Percentiles rank a stretch among this genome's conserved stretches.
Conservation (phyloP, 2,329 filamentous ascomycete species). For the Magnaporthales sp. region DNA sequence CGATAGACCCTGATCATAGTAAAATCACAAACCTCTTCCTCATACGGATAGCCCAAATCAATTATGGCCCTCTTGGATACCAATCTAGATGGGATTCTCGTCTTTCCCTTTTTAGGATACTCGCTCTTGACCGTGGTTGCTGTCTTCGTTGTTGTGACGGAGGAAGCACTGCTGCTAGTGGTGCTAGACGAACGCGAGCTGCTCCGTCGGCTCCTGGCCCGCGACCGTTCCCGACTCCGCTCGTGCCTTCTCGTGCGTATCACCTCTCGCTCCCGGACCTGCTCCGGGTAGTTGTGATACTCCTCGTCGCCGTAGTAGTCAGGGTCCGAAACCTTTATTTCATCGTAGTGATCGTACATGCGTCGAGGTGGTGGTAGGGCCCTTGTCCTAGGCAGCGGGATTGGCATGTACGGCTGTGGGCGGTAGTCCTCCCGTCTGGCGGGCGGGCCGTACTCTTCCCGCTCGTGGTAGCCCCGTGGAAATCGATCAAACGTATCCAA, state of each 20-base stretch:
- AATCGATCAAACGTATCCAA: slow-evolving; percentile 83
- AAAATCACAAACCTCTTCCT: slow-evolving; percentile 61
- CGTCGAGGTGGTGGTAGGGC: slow-evolving; percentile 50
- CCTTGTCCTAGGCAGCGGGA: slow-evolving; percentile 58
- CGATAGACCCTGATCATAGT: background rate
- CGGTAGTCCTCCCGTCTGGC: slow-evolving; percentile 37
- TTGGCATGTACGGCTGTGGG: slow-evolving; percentile 45
- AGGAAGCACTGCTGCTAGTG: slow-evolving; percentile 34
- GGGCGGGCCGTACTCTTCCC: slow-evolving; percentile 55
- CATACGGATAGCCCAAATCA: slow-evolving; percentile 77
- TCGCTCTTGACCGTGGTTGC: slow-evolving; percentile 42
- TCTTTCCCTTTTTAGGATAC: slow-evolving; percentile 81
- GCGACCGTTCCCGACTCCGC: slow-evolving; percentile 30
- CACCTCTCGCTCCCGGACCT: slow-evolving; percentile 53
- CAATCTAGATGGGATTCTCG: slow-evolving; percentile 72
- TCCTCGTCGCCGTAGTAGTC: slow-evolving; percentile 65
- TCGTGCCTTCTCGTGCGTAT: slow-evolving; percentile 37
- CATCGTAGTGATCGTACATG: slow-evolving; percentile 51
- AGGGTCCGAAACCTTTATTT: slow-evolving; percentile 58
- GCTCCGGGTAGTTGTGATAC: slow-evolving; percentile 52
- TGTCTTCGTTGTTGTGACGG: slow-evolving; percentile 39
- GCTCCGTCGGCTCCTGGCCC: slow-evolving; percentile 27
- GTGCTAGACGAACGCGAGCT: slow-evolving; percentile 28
- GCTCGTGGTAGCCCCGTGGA: slow-evolving; percentile 44
- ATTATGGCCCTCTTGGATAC: slow-evolving; percentile 74